phyloP scores from a whole-genome alignment of 208 protist genomes.

The Leishmania aethiopica region DNA sequence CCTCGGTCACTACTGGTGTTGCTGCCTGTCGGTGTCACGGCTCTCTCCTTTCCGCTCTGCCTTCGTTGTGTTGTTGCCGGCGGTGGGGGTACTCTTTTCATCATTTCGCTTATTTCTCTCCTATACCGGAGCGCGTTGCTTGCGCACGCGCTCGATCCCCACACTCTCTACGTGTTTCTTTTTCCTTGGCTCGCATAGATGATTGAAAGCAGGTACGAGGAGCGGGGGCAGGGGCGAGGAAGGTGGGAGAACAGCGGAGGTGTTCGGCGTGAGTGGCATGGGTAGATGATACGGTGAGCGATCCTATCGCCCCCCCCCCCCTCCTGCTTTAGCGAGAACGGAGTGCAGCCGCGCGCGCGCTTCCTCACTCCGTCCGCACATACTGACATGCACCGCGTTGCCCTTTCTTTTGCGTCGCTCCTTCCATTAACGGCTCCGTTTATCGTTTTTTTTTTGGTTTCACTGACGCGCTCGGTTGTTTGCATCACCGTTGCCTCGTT shows the following conservation, averaged over 20 bases:
- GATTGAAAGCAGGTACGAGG: not conserved
- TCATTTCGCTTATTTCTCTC: not conserved
- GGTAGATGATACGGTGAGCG: not conserved
- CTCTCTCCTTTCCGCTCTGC: not conserved
- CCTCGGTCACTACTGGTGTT: not conserved
- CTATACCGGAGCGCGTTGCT: not conserved
- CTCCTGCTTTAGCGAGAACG: not conserved
- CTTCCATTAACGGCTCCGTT: not conserved
- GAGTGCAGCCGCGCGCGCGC: not conserved
- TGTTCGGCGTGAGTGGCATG: not conserved
- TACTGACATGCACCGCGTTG: not conserved
- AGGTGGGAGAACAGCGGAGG: not conserved
- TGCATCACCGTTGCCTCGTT: not conserved
- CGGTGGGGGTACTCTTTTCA: not conserved
- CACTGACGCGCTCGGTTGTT: not conserved
- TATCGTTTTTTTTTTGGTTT: not conserved
- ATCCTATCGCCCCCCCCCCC: too few relatives aligned
- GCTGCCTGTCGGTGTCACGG: not conserved
- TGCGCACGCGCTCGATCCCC: not conserved
- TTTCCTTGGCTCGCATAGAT: not conserved
- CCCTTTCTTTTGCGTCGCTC: not conserved
- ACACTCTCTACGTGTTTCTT: not conserved
- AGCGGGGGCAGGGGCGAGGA: not conserved
- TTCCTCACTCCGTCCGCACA: not conserved
- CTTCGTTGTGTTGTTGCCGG: not conserved